Conservation (phyloP, 129 eudicot genomes). For the Chrysanthemum seticuspe region DNA sequence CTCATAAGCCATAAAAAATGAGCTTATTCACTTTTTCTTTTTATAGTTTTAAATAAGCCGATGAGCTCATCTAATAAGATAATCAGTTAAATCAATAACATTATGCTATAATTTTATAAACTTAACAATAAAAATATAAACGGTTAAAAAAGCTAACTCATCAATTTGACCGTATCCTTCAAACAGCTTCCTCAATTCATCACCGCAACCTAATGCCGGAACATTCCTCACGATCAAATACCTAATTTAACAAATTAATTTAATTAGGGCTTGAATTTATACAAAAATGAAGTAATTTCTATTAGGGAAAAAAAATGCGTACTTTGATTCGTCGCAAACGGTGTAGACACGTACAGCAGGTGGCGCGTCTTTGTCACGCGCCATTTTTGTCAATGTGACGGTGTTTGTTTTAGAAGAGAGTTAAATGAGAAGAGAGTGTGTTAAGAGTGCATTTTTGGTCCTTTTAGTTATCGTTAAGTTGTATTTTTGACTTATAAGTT, state of each 20-base stretch:
- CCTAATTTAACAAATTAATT: conserved; percentile 28
- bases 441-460: background rate
- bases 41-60: too few relatives aligned
- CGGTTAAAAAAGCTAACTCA: conserved; percentile 45
- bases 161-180: conserved; percentile 70
- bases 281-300: background rate
- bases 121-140: background rate
- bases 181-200: conserved; percentile 68
- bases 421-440: background rate
- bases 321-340: conserved; percentile 96
- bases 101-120: background rate
- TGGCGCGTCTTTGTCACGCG: conserved; percentile 63
- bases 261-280: conserved; percentile 13
- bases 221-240: conserved; percentile 88
- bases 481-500: background rate
- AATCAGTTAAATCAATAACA: background rate
- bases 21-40: too few relatives aligned
- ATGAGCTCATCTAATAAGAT: background rate
- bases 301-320: conserved; percentile 19
- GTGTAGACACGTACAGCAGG: conserved; percentile 85
- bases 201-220: conserved; percentile 88
- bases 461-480: background rate
- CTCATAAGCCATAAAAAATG: too few relatives aligned
- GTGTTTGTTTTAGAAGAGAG: conserved; percentile 12
- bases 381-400: conserved; percentile 34